These are phyloP conservation scores for Colletotrichum aenigma DNA, from an alignment of 2,329 filamentous ascomycete species.

Conservation along the genomic window DNA sequence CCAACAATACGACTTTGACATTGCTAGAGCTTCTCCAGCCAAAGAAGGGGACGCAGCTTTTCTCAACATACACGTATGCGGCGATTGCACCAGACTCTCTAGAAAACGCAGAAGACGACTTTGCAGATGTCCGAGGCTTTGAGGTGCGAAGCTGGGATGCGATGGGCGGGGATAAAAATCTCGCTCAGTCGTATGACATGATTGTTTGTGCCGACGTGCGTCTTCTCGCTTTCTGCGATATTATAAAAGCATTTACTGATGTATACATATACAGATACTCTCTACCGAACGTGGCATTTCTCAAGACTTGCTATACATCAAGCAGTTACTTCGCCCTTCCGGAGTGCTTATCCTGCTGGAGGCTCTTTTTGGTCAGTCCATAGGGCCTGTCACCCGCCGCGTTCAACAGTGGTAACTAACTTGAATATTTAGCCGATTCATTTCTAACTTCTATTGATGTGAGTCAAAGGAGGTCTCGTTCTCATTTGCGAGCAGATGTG, in stretches of 20 bases:
- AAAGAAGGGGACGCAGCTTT: neutral
- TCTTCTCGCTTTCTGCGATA: neutral
- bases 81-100: neutral
- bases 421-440: neutral
- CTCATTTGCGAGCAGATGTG: neutral
- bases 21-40: neutral
- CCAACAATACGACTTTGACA: neutral
- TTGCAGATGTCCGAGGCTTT: neutral
- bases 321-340: neutral
- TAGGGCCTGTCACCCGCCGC: neutral
- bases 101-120: neutral
- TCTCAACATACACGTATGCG: neutral
- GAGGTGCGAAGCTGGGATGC: neutral
- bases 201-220: neutral
- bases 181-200: neutral
- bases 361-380: neutral
- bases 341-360: neutral
- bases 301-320: neutral
- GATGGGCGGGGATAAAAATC: neutral
- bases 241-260: neutral
- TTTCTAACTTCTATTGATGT: neutral
- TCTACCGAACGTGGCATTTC: neutral
- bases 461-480: neutral
- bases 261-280: neutral
- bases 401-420: neutral